Evolutionary conservation across 257 asterid genomes (phyloP), one percentile per base, ranked within the genome.

Genomic region (Scutellaria galericulata): DNA sequence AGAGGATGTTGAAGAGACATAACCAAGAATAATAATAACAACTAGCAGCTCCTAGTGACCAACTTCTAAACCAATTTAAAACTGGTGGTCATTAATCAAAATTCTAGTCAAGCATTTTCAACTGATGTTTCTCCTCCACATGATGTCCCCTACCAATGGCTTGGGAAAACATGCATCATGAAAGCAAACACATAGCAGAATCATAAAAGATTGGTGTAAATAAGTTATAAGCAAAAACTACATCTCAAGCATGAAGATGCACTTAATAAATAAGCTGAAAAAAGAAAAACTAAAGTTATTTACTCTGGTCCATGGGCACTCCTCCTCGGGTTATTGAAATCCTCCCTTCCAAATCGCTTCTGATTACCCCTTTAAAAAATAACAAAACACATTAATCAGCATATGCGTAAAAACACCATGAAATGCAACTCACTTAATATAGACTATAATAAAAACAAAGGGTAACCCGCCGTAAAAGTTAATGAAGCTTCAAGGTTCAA

Each of bases 291-390:
- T 55, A 18, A 72, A 70, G 75, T 22, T 50, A 77, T 81, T 88
- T 82, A 90, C 96, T 81, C 75, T 79, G 85, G 76, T 88, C 96
- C 95, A 90, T 90, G 65, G 54, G 78, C 69, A 77, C 75, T 68
- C 65, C 70, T 66, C 55, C 66, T 12, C n/a, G 62, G 60, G 41
- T 68, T 61, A 74, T 54, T 56, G 66, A 61, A 53, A 54, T 53
- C 65, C 69, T 76, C 79, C 70, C 75, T 57, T 60, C 78, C 64
- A 41, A 66, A 66, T 56, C 79, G 64, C 81, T 73, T 74, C 51
- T 27, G n/a, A 39, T 53, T 31, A 77, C 85, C 86, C 77, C 73
- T 64, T 64, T 75, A 39, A 74, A 79, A 46, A 76, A 71, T 60
- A 47, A 69, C 69, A 20, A 7, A 45, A 7, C 64, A 54, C 35